Conservation (phyloP, 2,329 filamentous ascomycete species). For the Fusarium temperatum region DNA sequence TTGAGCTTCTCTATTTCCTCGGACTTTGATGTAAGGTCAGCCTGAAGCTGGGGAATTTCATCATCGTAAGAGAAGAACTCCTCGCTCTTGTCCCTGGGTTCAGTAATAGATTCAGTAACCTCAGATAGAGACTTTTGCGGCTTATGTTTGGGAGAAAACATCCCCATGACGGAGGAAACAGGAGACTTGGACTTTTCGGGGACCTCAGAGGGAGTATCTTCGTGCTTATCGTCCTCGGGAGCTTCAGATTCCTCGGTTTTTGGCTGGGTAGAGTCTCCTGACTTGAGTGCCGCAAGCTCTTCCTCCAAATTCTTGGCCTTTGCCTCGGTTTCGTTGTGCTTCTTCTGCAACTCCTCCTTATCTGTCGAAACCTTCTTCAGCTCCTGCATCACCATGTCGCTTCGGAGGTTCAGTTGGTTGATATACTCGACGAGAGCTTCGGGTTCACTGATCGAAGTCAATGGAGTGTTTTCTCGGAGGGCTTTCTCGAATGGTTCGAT, state of each 20-base stretch:
- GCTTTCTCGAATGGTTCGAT: constrained; percentile 95
- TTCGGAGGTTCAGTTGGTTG: constrained; percentile 83
- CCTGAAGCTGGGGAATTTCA: constrained; percentile 83
- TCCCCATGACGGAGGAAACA: constrained; percentile 57
- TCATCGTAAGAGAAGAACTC: constrained; percentile 94
- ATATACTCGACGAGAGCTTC: constrained; percentile 88
- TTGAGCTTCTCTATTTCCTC: constrained; percentile 77
- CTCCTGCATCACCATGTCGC: constrained; percentile 94
- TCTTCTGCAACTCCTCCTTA: constrained; percentile 81
- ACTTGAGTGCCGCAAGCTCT: constrained; percentile 65
- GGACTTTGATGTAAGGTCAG: constrained; percentile 74
- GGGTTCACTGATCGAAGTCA: constrained; percentile 88
- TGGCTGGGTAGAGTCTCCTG: constrained; percentile 41
- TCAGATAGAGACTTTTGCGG: constrained; percentile 43
- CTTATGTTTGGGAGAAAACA: constrained; percentile 60
- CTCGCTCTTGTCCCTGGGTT: constrained; percentile 56
- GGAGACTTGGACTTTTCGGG: constrained; percentile 55
- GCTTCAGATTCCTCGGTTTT: constrained; percentile 46
- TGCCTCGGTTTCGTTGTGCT: constrained; percentile 74
- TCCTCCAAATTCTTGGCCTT: constrained; percentile 69
- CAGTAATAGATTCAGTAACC: constrained; percentile 38
- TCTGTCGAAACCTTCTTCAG: constrained; percentile 86
- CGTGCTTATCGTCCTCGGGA: constrained; percentile 41
- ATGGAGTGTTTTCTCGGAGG: constrained; percentile 89
- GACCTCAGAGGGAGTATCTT: constrained; percentile 32